A percentile compares a stretch with the other conserved stretches of the same genome.
These are phyloP conservation scores for Ganoderma lingzhi DNA, from an alignment of 1,284 basidiomycete genomes.

Conservation along the genomic window DNA sequence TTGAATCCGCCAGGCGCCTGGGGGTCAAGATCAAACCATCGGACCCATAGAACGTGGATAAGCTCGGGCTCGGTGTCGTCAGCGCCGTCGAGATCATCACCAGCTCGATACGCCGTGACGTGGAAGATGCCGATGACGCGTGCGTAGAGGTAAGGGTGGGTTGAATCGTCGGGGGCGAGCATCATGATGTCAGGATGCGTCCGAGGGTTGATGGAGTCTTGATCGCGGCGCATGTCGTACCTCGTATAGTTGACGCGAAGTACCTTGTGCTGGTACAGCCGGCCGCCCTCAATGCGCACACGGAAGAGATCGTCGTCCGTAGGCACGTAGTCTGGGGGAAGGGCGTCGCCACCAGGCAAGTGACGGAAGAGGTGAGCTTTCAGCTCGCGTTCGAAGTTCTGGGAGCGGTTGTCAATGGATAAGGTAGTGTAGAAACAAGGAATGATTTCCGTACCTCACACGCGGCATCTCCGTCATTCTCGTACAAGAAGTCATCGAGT, in stretches of 20 bases:
- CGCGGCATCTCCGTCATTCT: background rate
- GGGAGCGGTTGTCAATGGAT: no score
- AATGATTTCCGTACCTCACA: background rate
- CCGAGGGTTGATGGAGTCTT: constrained; percentile 48
- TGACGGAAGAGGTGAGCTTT: background rate
- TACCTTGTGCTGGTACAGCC: constrained; percentile 31
- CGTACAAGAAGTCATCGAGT: background rate
- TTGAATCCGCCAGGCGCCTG: background rate
- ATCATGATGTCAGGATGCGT: constrained; percentile 47
- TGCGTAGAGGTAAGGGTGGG: constrained; percentile 2
- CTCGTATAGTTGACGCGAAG: constrained; percentile 51
- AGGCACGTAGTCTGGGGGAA: background rate
- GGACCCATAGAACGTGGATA: constrained; percentile 23
- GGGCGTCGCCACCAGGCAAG: background rate
- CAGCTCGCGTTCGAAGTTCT: background rate
- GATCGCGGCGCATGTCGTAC: constrained; percentile 47
- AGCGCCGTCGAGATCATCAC: background rate
- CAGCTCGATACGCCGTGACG: background rate
- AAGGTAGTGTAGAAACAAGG: background rate
- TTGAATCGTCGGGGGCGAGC: constrained; percentile 16
- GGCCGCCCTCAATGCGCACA: constrained; percentile 27
- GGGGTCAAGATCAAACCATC: constrained; percentile 28
- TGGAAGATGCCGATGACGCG: constrained; percentile 5
- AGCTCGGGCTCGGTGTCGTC: background rate
- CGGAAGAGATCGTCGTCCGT: background rate